These are phyloP conservation scores for Helichrysum umbraculigerum DNA, from an alignment of 129 eudicot species.

Conservation along the genomic window DNA sequence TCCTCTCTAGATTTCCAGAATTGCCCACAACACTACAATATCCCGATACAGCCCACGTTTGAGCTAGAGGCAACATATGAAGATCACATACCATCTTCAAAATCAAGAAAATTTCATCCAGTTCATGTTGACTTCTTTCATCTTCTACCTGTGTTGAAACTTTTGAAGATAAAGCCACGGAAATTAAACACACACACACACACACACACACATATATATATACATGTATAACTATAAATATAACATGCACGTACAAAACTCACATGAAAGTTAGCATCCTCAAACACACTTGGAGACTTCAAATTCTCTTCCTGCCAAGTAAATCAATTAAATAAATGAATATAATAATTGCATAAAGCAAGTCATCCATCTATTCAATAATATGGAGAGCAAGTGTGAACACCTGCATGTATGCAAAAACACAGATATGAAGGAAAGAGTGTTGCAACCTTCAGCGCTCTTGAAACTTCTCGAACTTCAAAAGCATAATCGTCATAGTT, in stretches of 20 bases:
- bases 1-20: conserved; percentile 12
- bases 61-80: conserved; percentile 18
- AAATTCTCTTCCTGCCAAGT: conserved; percentile 8
- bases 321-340: not conserved
- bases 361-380: not conserved
- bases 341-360: too few relatives aligned
- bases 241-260: not conserved
- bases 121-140: conserved; percentile 8
- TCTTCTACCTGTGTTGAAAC: not conserved
- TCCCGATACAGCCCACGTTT: conserved; percentile 4
- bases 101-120: not conserved
- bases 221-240: not conserved
- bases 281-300: conserved; percentile 19
- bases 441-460: conserved; percentile 12
- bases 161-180: not conserved
- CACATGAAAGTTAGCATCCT: not conserved
- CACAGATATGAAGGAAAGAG: not conserved
- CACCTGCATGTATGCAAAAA: not conserved
- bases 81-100: not conserved
- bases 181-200: not conserved
- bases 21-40: not conserved
- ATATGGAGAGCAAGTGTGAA: not conserved
- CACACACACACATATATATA: too few relatives aligned
- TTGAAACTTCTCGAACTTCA: conserved; percentile 14
- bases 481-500: conserved; percentile 11